Evolutionary conservation across 495 filamentous ascomycete species (phyloP).

Genomic region (Rhypophila decipiens): DNA sequence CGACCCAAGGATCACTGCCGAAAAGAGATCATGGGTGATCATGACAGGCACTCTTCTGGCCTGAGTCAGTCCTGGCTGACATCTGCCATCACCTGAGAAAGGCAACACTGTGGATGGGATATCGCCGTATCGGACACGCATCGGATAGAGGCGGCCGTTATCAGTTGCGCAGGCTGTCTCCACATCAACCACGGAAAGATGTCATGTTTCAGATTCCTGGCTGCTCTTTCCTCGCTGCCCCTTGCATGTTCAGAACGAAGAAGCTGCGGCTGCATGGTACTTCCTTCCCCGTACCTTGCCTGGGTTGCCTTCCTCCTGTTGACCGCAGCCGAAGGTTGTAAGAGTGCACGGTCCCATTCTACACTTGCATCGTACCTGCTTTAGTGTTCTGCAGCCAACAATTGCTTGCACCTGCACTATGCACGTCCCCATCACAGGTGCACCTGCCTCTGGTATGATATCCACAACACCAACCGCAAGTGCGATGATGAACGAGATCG

Average conservation of each 20-base stretch:
- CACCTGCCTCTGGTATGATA: neutral
- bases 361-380: neutral
- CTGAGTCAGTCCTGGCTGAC: neutral
- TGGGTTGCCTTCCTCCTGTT: neutral
- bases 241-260: neutral
- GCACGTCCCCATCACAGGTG: too few species aligned
- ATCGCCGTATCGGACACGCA: too few species aligned
- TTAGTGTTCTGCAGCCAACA: too few species aligned
- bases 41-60: too few species aligned
- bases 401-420: too few species aligned
- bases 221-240: neutral
- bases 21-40: too few species aligned
- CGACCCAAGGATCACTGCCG: too few species aligned
- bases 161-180: neutral
- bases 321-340: neutral
- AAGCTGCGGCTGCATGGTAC: neutral
- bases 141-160: neutral
- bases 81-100: neutral
- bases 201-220: conserved; percentile 9
- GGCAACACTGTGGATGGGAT: neutral
- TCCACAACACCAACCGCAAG: neutral
- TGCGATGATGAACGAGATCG: neutral
- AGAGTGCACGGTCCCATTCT: neutral
- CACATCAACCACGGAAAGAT: neutral
- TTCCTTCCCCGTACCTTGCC: neutral